Evolutionary conservation across 1,284 basidiomycete genomes (phyloP), one percentile per base, ranked within the genome.

Genomic region (Waitea zeae): DNA sequence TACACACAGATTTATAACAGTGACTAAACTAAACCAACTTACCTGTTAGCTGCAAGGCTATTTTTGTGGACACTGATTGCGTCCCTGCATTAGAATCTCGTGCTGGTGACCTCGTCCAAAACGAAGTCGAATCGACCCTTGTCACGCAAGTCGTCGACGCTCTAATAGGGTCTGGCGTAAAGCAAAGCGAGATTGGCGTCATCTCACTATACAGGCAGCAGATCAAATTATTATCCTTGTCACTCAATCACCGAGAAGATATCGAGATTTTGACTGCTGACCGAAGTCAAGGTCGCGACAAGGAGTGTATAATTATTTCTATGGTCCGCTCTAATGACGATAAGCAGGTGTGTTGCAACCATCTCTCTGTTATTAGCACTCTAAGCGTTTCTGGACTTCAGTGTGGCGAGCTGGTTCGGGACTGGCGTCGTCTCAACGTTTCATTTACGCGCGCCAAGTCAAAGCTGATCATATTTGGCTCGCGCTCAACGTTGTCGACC

Each of bases 381-480:
- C 19, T 30, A 4, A 13, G 4, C 13, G 19, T 24, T 39, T 30
- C 39, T 42, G 31, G 30, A 12, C 17, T 32, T 36, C 46, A 89
- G 79, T 63, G 89, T 22, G 92, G 95, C 2, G 89, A 96, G 38
- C 67, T 99, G 7, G 62, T 98, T 11, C 87, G 82, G 44, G 95
- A 97, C 51, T 93, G 89, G 83, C 65, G 93, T 30, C 61, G 95
- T 22, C 80, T 97, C 62, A 98, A 98, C 49, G 95, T 99, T 20
- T 86, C 88, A 3, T 86, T 98, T 49, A 98, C 95, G 1, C 74
- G 95, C 3, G 92, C 93, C 0, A 74, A 81, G 36, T 72, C 73
- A 26, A 96, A 96, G 56, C 59, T 98, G 3, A 66, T 96, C 48
- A 77, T 99, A 38, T 67, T 98, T 45, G 95, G 93, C 12, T 86